Percentiles rank a stretch among this genome's conserved stretches.
phyloP scores from a whole-genome alignment of 2,329 filamentous ascomycete species.

The Trichoderma citrinoviride region DNA sequence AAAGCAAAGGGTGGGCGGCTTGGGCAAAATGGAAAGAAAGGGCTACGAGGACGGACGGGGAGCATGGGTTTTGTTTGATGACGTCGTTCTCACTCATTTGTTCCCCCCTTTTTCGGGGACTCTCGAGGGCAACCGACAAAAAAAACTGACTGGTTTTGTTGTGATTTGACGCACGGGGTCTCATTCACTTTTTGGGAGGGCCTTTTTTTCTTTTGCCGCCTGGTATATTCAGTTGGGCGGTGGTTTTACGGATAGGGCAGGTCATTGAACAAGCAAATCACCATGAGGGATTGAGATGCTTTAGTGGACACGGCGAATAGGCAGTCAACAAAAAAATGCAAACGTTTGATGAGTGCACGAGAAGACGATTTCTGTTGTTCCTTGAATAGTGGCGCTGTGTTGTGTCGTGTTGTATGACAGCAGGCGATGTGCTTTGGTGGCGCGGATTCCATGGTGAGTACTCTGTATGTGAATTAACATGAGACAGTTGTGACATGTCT shows the following conservation, averaged over 20 bases:
- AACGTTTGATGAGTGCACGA: constrained; percentile 22
- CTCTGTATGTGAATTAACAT: too few species aligned
- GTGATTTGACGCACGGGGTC: constrained; percentile 21
- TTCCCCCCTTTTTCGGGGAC: constrained; percentile 21
- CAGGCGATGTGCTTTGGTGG: background rate
- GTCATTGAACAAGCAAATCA: constrained; percentile 21
- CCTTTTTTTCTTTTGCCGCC: constrained; percentile 8
- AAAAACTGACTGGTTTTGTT: constrained; percentile 21
- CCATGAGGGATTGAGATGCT: constrained; percentile 16
- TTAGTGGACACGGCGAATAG: constrained; percentile 22
- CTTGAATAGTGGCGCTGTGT: background rate
- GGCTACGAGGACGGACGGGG: constrained; percentile 22
- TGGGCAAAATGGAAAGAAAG: constrained; percentile 28
- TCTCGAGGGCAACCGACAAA: constrained; percentile 17
- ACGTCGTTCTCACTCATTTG: constrained; percentile 28
- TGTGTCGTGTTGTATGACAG: background rate
- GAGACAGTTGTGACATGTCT: too few species aligned
- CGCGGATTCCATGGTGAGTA: too few species aligned
- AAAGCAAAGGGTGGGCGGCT: constrained; percentile 33
- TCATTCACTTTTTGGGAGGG: constrained; percentile 18
- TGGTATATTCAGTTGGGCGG: constrained; percentile 10
- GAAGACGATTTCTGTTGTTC: background rate
- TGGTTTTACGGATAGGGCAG: constrained; percentile 19
- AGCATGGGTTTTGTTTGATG: constrained; percentile 27
- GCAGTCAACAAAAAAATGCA: constrained; percentile 21